phyloP scores from a whole-genome alignment of 2,329 filamentous ascomycete species.

The Fusarium incarnatum region DNA sequence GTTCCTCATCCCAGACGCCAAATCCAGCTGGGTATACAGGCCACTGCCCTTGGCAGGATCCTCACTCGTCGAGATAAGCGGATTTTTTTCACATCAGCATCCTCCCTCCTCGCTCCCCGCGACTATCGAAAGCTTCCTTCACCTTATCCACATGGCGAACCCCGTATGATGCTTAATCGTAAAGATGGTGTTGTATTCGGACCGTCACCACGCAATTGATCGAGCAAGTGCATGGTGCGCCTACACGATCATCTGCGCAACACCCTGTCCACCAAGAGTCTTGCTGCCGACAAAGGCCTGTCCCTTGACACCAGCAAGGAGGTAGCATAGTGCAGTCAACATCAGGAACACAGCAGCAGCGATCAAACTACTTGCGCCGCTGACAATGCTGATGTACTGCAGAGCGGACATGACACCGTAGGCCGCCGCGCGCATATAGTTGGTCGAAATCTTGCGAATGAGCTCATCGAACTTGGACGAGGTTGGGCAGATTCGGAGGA shows the following conservation, averaged over 20 bases:
- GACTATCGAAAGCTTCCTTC: slow-evolving; percentile 1
- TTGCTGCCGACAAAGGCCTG: slow-evolving; percentile 93
- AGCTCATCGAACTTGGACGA: slow-evolving; percentile 87
- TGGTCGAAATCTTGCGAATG: slow-evolving; percentile 93
- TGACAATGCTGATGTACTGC: slow-evolving; percentile 84
- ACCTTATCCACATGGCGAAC: not conserved
- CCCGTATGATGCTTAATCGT: not conserved
- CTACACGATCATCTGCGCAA: slow-evolving; percentile 98
- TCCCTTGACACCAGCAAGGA: slow-evolving; percentile 80
- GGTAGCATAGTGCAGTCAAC: slow-evolving; percentile 83
- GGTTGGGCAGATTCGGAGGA: slow-evolving; percentile 97
- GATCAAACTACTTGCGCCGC: slow-evolving; percentile 77
- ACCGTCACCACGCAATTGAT: not conserved
- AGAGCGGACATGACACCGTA: slow-evolving; percentile 84
- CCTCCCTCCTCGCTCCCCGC: not conserved
- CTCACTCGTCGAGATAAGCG: slow-evolving; percentile 40
- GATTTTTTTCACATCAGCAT: slow-evolving; percentile 23
- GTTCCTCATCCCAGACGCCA: slow-evolving; percentile 49
- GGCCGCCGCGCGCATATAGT: slow-evolving; percentile 93
- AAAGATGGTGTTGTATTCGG: not conserved
- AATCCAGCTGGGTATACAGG: slow-evolving; percentile 47
- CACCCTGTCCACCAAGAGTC: slow-evolving; percentile 91
- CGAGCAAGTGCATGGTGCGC: slow-evolving; percentile 1
- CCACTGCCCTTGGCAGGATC: slow-evolving; percentile 43
- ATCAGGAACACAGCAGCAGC: slow-evolving; percentile 86